Base-by-base conservation (phyloP, 805 yeast genomes). In the Spathaspora girioi region DNA sequence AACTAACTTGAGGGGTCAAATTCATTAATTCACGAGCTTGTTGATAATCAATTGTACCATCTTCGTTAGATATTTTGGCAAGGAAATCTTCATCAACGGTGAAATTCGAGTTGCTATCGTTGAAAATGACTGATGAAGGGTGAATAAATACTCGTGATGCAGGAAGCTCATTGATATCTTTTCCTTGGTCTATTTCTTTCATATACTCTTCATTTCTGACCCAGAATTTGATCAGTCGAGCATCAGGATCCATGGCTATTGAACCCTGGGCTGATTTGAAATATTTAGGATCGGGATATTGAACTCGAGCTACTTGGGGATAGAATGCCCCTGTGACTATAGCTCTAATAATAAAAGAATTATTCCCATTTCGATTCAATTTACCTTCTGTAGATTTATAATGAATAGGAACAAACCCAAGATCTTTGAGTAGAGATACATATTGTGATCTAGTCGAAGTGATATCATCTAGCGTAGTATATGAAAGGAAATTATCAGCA, bases 181-280 rank as follows among this genome's bases (percentile, higher is more conserved):
- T 59, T 8, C 48, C 49, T 18, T 48, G 45, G 11, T 45, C 52
- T 12, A 52, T 44, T 44, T 54, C 54, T 14, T 56, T 60, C 15
- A 58, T 46, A 53, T 75, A 83, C 47, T 75, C 77, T 48, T 85
- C 89, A 59, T 82, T 82, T 56, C 88, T 70, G 43, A 87, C 77
- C 87, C 91, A 91, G 48, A 83, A 81, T 62, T 84, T 86, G 52
- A 86, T 85, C 52, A 77, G 73, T 51, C 76, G 79, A 2, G 92
- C 87, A 61, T 92, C 97, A 0, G 91, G 88, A 59, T 92, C 97
- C n/a, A 82, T 76, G 49, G 88, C 92, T 43, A 93, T 78, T 0
- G 97, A 80, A 19, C 99, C 99, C 0, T 83, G 77, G 32, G 84
- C 71, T 1, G 89, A 82, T 38, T 83, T 79, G 43, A 82, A 69